A percentile compares a stretch with the other conserved stretches of the same genome.
phyloP scores from a whole-genome alignment of 116 monocot genomes.

The Papilionanthe hybrid region DNA sequence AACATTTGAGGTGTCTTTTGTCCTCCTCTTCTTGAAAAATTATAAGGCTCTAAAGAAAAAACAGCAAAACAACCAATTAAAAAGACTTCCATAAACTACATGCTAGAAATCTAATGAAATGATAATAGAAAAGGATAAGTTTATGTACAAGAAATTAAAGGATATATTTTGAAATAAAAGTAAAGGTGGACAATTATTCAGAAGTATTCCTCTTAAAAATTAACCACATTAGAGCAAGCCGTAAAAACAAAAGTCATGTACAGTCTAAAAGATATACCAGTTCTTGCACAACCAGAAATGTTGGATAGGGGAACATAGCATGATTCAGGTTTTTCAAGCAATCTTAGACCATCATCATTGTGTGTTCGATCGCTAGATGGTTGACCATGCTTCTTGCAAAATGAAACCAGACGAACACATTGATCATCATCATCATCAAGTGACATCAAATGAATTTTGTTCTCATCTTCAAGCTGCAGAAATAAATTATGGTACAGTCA shows the following conservation, averaged over 20 bases:
- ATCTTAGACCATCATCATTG: conserved; percentile 25
- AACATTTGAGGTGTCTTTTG: conserved; percentile 77
- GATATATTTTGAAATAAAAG: background rate
- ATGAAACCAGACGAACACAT: conserved; percentile 82
- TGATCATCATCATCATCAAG: conserved; percentile 79
- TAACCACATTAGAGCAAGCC: background rate
- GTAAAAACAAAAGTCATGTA: background rate
- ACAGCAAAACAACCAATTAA: conserved; percentile 10
- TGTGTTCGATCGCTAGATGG: conserved; percentile 51
- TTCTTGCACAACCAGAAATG: conserved; percentile 86
- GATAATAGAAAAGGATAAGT: background rate
- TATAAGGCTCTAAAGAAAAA: conserved; percentile 66
- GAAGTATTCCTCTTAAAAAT: background rate
- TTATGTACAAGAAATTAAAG: background rate
- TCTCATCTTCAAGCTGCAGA: conserved; percentile 81
- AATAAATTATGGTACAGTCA: conserved; percentile 7
- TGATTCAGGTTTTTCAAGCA: conserved; percentile 28
- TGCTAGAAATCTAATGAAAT: background rate
- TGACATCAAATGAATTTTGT: conserved; percentile 66
- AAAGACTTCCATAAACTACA: background rate
- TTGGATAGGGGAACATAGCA: conserved; percentile 33
- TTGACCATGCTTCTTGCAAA: conserved; percentile 89
- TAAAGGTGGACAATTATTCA: background rate
- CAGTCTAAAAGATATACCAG: conserved; percentile 32
- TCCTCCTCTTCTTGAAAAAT: conserved; percentile 65